A percentile compares a stretch with the other conserved stretches of the same genome.
These are phyloP conservation scores for Thielaviopsis punctulata DNA, from an alignment of 2,329 filamentous ascomycete species.

Conservation along the genomic window DNA sequence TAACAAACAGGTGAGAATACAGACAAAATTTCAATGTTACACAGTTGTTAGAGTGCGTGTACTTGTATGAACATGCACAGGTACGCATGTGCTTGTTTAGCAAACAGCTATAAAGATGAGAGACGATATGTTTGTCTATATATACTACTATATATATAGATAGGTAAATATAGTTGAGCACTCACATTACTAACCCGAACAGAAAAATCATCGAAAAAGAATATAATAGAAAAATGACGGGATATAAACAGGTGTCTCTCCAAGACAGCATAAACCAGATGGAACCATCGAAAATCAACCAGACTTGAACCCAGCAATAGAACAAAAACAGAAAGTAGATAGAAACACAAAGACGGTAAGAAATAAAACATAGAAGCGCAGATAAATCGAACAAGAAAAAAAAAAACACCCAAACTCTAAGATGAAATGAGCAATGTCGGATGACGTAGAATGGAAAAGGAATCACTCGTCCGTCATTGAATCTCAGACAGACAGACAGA, in stretches of 20 bases:
- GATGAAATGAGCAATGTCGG: neutral
- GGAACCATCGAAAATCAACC: neutral
- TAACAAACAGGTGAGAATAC: too few species aligned
- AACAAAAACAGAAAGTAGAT: neutral
- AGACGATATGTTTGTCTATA: too few species aligned
- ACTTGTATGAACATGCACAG: too few species aligned
- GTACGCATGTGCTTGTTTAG: too few species aligned
- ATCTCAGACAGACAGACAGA: too few species aligned
- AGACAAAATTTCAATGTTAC: too few species aligned
- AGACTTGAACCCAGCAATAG: neutral
- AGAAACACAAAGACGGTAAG: conserved; percentile 2
- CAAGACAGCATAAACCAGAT: neutral
- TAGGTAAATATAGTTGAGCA: too few species aligned
- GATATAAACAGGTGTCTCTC: neutral
- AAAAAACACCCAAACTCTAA: neutral
- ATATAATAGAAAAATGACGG: neutral
- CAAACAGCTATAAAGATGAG: too few species aligned
- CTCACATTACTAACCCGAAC: too few species aligned
- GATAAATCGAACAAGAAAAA: neutral
- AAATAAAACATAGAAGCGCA: neutral
- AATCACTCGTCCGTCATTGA: too few species aligned
- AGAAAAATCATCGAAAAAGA: neutral
- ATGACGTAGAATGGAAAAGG: neutral
- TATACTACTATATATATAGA: too few species aligned
- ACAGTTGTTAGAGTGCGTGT: too few species aligned